These are phyloP conservation scores for Lanmaoa pseudosensibilis DNA, from an alignment of 768 basidiomycete genomes.

Conservation along the genomic window DNA sequence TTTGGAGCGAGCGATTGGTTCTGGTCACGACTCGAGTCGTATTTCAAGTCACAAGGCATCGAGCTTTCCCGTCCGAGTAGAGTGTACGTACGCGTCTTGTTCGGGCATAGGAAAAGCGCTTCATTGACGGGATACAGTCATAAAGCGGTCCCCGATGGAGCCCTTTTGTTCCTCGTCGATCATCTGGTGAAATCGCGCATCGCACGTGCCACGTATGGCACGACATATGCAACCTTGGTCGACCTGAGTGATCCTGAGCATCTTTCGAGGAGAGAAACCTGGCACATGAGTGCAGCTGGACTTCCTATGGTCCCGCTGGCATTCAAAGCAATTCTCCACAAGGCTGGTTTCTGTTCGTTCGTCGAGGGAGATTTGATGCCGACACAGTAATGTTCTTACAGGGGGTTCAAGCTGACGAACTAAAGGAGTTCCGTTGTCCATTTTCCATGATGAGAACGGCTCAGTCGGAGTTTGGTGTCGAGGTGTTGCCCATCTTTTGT, in stretches of 20 bases:
- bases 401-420: conserved; percentile 12
- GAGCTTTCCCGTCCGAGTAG: conserved; percentile 47
- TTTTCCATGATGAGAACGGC: not conserved
- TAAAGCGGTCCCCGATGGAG: conserved; percentile 54
- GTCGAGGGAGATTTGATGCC: not conserved
- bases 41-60: conserved; percentile 36
- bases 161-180: conserved; percentile 39
- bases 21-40: conserved; percentile 40
- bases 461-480: conserved; percentile 2
- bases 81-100: conserved; percentile 39
- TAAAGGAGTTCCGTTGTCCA: conserved; percentile 14
- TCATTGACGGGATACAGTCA: conserved; percentile 7
- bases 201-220: conserved; percentile 50
- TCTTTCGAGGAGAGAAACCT: conserved; percentile 4
- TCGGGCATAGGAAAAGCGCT: not conserved
- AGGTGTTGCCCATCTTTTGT: not conserved
- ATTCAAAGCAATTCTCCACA: conserved; percentile 9
- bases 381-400: not conserved
- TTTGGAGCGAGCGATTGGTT: conserved; percentile 47
- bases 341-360: not conserved
- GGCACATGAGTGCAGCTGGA: conserved; percentile 2
- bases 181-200: conserved; percentile 46
- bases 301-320: not conserved
- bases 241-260: conserved; percentile 10
- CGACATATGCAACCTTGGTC: conserved; percentile 38